A percentile compares a stretch with the other conserved stretches of the same genome.
phyloP scores from a whole-genome alignment of 1,139 yeast genomes.

The Magnusiomyces clavatus region DNA sequence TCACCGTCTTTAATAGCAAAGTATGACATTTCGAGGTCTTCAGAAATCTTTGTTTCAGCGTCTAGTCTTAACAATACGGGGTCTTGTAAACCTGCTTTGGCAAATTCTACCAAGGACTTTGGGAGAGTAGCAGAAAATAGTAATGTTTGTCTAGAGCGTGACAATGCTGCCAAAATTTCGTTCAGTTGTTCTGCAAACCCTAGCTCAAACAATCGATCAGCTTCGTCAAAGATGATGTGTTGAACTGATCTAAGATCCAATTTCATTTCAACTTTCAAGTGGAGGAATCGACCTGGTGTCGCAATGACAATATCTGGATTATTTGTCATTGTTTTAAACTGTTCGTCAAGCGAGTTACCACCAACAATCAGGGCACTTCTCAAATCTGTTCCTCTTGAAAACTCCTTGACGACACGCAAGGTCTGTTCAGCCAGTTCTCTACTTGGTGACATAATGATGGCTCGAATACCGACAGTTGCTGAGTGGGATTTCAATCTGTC shows the following conservation, averaged over 20 bases:
- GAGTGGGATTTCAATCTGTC: slow-evolving; percentile 78
- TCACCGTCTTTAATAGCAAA: slow-evolving; percentile 75
- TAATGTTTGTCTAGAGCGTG: slow-evolving; percentile 76
- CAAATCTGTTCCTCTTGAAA: slow-evolving; percentile 75
- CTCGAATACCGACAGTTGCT: slow-evolving; percentile 85
- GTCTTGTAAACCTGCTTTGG: slow-evolving; percentile 88
- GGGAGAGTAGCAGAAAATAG: slow-evolving; percentile 95
- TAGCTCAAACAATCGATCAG: slow-evolving; percentile 94
- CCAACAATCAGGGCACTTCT: slow-evolving; percentile 80
- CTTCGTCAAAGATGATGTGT: slow-evolving; percentile 94
- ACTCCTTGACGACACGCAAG: slow-evolving; percentile 79
- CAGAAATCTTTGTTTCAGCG: slow-evolving; percentile 84
- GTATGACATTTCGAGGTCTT: slow-evolving; percentile 84
- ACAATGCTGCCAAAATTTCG: slow-evolving; percentile 77
- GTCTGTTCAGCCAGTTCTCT: slow-evolving; percentile 95
- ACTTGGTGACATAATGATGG: slow-evolving; percentile 82
- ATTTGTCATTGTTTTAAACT: slow-evolving; percentile 83
- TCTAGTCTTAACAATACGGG: slow-evolving; percentile 90
- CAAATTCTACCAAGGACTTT: slow-evolving; percentile 84
- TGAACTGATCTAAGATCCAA: slow-evolving; percentile 76
- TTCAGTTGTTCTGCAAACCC: slow-evolving; percentile 94
- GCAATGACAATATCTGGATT: slow-evolving; percentile 95
- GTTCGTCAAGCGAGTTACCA: slow-evolving; percentile 96
- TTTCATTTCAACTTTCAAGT: slow-evolving; percentile 91
- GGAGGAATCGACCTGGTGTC: slow-evolving; percentile 96